Evolutionary conservation across 805 yeast species (phyloP), one percentile per base, ranked within the genome.

Genomic region (Blastobotrys americana): DNA sequence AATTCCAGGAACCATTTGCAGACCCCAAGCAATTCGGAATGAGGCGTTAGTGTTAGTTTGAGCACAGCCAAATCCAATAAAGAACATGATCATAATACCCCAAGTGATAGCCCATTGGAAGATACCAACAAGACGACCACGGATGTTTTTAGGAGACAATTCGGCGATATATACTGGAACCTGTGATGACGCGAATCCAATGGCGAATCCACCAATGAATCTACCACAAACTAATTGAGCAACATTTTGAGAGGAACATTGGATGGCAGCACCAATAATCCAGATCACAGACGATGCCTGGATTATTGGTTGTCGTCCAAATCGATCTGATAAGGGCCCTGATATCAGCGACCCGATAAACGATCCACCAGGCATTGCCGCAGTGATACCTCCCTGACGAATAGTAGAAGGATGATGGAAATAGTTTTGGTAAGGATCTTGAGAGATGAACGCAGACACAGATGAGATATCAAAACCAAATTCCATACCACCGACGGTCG

Each of bases 401-500:
- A 70, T 57, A 0, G 86, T 69, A 31, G 65, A 60, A 4, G 89
- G 87, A 35, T 61, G 43, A 47, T 72, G 52, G 63, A 83, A 83
- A 55, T 63, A 79, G 1, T 60, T 52, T 23, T 59, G 58, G 59
- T 84, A 84, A n/a, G 68, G 66, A 0, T 59, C 63, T 5, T 71
- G 61, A 2, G 71, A 68, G 36, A 84, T 68, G 53, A 83, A 81
- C 1, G 84, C 79, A 1, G 87, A 74, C 68, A 84, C 74, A 0
- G 93, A 82, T 3, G 89, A 76, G 44, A 82, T 78, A 59, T 85
- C 95, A 57, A 82, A 76, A 43, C 95, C 93, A 63, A 82, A 77
- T 61, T 84, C 70, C 63, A 77, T 64, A 34, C 89, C 90, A 34
- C 84, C 82, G 20, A 82, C 60, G 45, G 84, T 72, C 37, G 87